Conservation (phyloP, 2,329 filamentous ascomycete genomes). For the Escovopsis sp. region DNA sequence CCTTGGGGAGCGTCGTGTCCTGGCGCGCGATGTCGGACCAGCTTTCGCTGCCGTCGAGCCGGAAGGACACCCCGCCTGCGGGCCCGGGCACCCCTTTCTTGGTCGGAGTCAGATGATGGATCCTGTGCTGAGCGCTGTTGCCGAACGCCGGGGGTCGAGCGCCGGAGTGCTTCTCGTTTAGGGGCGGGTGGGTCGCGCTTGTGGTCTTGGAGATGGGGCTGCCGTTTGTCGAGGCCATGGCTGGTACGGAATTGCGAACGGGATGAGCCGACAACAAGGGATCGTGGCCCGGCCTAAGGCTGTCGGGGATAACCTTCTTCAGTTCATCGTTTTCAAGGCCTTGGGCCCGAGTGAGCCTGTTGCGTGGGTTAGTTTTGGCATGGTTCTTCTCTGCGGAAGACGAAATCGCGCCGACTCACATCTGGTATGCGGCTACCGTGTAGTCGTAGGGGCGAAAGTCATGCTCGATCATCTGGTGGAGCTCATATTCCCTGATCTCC, state of each 20-base stretch:
- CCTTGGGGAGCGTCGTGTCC: slow-evolving; percentile 57
- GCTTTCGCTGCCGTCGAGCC: slow-evolving; percentile 74
- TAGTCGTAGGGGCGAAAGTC: slow-evolving; percentile 96
- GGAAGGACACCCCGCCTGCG: slow-evolving; percentile 77
- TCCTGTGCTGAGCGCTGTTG: too few relatives aligned
- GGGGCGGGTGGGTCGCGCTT: too few relatives aligned
- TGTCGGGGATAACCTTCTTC: too few relatives aligned
- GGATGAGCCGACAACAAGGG: too few relatives aligned
- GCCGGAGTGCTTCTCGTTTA: too few relatives aligned
- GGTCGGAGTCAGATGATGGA: slow-evolving; percentile 29
- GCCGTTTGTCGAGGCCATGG: too few relatives aligned
- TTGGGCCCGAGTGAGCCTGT: slow-evolving; percentile 19
- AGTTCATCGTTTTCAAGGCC: background rate
- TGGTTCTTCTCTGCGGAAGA: too few relatives aligned
- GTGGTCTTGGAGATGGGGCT: too few relatives aligned
- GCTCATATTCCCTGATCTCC: slow-evolving; percentile 85
- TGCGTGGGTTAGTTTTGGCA: slow-evolving; percentile 12
- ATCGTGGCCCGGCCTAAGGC: too few relatives aligned
- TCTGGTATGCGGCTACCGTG: slow-evolving; percentile 64
- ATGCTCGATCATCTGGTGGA: slow-evolving; percentile 86
- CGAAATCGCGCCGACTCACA: slow-evolving; percentile 30
- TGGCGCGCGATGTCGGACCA: slow-evolving; percentile 86
- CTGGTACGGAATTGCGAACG: too few relatives aligned
- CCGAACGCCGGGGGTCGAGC: too few relatives aligned
- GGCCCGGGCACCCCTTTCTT: slow-evolving; percentile 60